Evolutionary conservation across 2,329 filamentous ascomycete genomes (phyloP).

Genomic region (Fusarium hainanense): DNA sequence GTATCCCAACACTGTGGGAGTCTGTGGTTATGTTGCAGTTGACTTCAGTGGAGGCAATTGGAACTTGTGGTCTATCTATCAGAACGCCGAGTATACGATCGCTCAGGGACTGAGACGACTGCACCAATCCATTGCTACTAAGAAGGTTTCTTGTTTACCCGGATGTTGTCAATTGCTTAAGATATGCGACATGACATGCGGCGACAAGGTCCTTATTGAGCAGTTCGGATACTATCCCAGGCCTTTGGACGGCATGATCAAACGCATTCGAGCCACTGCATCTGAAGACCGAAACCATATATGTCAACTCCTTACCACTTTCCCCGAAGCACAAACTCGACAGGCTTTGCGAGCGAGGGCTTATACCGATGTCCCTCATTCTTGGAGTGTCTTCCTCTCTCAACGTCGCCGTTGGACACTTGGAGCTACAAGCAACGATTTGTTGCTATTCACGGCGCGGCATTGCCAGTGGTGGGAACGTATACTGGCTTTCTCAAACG

Average conservation of each 20-base stretch:
- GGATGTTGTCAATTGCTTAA: slow-evolving; percentile 42
- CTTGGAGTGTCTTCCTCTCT: slow-evolving; percentile 54
- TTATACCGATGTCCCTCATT: slow-evolving; percentile 54
- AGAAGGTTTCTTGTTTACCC: slow-evolving; percentile 42
- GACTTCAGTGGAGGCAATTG: slow-evolving; percentile 41
- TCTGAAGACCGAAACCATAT: slow-evolving; percentile 44
- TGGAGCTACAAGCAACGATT: slow-evolving; percentile 43
- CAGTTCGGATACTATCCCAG: slow-evolving; percentile 42
- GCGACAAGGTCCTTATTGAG: slow-evolving; percentile 38
- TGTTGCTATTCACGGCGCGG: slow-evolving; percentile 32
- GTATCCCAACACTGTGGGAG: slow-evolving; percentile 53
- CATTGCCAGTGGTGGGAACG: slow-evolving; percentile 44
- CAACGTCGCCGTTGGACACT: slow-evolving; percentile 46
- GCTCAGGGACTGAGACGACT: slow-evolving; percentile 43
- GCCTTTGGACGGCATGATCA: slow-evolving; percentile 39
- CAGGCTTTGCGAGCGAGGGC: slow-evolving; percentile 55
- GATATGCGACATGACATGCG: slow-evolving; percentile 41
- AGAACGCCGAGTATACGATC: slow-evolving; percentile 44
- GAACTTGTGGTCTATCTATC: slow-evolving; percentile 44
- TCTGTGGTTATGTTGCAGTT: slow-evolving; percentile 55
- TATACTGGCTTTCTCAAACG: slow-evolving; percentile 40
- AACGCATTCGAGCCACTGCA: slow-evolving; percentile 42
- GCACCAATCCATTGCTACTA: slow-evolving; percentile 42
- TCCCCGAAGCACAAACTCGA: slow-evolving; percentile 51
- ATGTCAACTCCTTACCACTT: slow-evolving; percentile 43